phyloP scores from a whole-genome alignment of 1,284 basidiomycete species.

The Ustilago sp. region DNA sequence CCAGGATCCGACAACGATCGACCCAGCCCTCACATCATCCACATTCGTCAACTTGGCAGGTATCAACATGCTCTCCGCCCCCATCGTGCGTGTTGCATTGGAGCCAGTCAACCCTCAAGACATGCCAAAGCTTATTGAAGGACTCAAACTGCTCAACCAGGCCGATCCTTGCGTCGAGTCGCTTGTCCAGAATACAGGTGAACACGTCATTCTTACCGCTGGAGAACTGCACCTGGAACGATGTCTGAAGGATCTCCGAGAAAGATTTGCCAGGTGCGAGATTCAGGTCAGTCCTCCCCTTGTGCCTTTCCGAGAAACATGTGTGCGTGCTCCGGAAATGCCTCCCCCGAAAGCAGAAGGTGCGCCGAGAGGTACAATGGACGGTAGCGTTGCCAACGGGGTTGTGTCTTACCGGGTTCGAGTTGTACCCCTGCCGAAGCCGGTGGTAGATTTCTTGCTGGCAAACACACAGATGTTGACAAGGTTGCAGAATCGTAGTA shows the following conservation, averaged over 20 bases:
- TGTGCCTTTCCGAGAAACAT: conserved; percentile 97
- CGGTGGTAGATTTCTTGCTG: conserved; percentile 80
- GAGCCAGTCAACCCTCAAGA: conserved; percentile 87
- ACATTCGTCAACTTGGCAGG: conserved; percentile 64
- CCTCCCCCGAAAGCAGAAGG: conserved; percentile 81
- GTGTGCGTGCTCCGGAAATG: conserved; percentile 81
- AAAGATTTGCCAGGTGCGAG: conserved; percentile 91
- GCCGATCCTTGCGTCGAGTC: conserved; percentile 98
- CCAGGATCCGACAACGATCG: conserved; percentile 28
- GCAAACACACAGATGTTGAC: conserved; percentile 76
- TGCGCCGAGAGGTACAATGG: conserved; percentile 82
- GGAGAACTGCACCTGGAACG: conserved; percentile 97
- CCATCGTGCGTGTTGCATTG: conserved; percentile 94
- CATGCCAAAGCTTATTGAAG: conserved; percentile 89
- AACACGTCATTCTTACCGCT: conserved; percentile 95
- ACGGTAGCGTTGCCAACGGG: conserved; percentile 78
- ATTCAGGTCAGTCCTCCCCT: conserved; percentile 95
- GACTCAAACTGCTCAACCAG: conserved; percentile 89
- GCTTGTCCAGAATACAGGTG: conserved; percentile 95
- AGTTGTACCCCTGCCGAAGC: conserved; percentile 80
- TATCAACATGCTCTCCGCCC: conserved; percentile 72
- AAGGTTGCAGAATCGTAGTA: conserved; percentile 53
- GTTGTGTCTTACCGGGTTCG: conserved; percentile 86
- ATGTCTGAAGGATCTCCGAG: conserved; percentile 92
- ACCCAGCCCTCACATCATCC: conserved; percentile 19